Evolutionary conservation across 352 stramenopile genomes (phyloP).

Genomic region (Pythium aphanidermatum): DNA sequence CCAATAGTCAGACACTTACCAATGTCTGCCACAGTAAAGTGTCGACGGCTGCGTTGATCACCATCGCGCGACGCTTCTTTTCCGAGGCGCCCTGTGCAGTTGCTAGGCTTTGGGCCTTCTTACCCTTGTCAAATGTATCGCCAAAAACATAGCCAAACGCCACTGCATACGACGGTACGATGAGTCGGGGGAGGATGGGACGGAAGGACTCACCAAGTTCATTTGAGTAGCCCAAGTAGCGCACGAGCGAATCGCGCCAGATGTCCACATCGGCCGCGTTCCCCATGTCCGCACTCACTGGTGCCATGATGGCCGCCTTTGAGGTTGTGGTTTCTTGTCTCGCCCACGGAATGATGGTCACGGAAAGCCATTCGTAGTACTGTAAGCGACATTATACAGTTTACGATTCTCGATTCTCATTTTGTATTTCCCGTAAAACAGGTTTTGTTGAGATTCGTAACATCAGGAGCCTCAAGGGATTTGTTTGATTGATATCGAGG

Average conservation of each 20-base stretch:
- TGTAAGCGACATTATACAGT: too few relatives aligned
- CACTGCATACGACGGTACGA: slow-evolving; percentile 70
- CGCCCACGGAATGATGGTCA: too few relatives aligned
- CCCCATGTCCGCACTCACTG: too few relatives aligned
- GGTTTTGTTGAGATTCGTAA: too few relatives aligned
- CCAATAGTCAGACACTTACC: slow-evolving; percentile 9
- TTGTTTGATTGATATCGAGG: too few relatives aligned
- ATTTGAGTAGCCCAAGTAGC: slow-evolving; percentile 88
- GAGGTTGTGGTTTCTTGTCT: too few relatives aligned
- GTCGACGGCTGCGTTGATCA: slow-evolving; percentile 43
- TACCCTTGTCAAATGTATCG: slow-evolving; percentile 78
- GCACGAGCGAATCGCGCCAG: slow-evolving; percentile 81
- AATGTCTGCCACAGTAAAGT: slow-evolving; percentile 83
- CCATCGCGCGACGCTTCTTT: slow-evolving; percentile 26
- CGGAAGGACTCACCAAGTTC: slow-evolving; percentile 86
- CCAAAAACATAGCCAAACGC: slow-evolving; percentile 82
- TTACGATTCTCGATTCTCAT: too few relatives aligned
- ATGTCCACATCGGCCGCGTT: slow-evolving; percentile 52
- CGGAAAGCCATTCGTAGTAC: too few relatives aligned
- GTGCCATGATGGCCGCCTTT: too few relatives aligned
- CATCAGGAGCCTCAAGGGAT: too few relatives aligned
- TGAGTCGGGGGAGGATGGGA: slow-evolving; percentile 60
- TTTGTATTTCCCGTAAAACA: too few relatives aligned
- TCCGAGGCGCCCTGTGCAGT: slow-evolving; percentile 16
- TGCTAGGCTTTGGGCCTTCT: slow-evolving; percentile 30